These are phyloP conservation scores for Fistulifera solaris DNA, from an alignment of 108 stramenopile species.

Conservation along the genomic window DNA sequence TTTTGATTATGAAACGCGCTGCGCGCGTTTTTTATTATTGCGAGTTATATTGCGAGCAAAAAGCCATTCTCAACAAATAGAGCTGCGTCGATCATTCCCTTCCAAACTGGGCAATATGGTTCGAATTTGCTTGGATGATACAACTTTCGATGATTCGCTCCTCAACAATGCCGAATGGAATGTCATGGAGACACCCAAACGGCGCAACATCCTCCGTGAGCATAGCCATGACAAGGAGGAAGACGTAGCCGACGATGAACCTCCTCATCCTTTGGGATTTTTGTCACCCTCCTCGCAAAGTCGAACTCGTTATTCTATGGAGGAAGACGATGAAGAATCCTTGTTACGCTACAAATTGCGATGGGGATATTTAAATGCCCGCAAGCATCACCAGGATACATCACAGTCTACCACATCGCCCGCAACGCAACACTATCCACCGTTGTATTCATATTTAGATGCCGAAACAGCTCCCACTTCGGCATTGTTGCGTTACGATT, in stretches of 20 bases:
- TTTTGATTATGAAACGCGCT: too few species aligned
- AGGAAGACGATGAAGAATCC: conserved; percentile 25
- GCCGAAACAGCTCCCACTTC: conserved; percentile 11
- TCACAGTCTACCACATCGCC: not conserved
- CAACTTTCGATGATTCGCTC: too few species aligned
- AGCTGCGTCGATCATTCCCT: too few species aligned
- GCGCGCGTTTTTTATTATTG: too few species aligned
- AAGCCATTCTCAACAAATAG: too few species aligned
- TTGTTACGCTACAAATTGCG: conserved; percentile 16
- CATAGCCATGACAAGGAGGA: conserved; percentile 2
- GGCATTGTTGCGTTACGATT: conserved; percentile 13
- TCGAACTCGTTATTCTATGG: conserved; percentile 39
- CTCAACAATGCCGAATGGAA: too few species aligned
- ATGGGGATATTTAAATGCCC: not conserved
- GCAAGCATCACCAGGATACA: conserved; percentile 13
- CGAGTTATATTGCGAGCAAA: too few species aligned
- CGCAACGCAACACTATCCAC: conserved; percentile 18
- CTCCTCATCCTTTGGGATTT: conserved; percentile 69
- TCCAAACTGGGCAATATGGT: too few species aligned
- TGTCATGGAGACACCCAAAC: too few species aligned
- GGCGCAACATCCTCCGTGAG: too few species aligned
- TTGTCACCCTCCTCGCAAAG: conserved; percentile 21
- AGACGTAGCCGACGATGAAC: conserved; percentile 30
- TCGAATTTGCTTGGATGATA: too few species aligned
- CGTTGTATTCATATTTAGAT: conserved; percentile 18